Percentiles rank a stretch among this genome's conserved stretches.
Evolutionary conservation across 1,284 basidiomycete genomes (phyloP).

Genomic region (Fistulinella cinereoalba): DNA sequence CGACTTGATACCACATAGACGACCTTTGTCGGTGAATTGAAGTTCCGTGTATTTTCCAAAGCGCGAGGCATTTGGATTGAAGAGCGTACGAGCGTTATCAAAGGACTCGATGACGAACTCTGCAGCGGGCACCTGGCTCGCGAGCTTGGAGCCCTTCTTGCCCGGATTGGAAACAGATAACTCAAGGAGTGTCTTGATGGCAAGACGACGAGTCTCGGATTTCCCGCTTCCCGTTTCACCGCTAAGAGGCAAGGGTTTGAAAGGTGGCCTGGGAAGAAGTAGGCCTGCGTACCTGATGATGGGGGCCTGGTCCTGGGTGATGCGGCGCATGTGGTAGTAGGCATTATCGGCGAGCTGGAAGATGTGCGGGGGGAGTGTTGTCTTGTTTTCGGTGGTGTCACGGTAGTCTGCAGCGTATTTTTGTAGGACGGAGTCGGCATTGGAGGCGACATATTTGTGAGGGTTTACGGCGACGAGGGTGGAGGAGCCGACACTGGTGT

Average conservation of each 20-base stretch:
- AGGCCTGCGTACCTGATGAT: constrained; percentile 64
- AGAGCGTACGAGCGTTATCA: constrained; percentile 84
- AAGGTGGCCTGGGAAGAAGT: neutral
- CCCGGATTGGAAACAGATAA: constrained; percentile 86
- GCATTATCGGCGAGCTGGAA: constrained; percentile 89
- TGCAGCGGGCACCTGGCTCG: constrained; percentile 82
- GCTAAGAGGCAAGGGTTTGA: constrained; percentile 40
- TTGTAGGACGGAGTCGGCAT: constrained; percentile 77
- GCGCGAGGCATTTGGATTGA: constrained; percentile 89
- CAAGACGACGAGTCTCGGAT: constrained; percentile 85
- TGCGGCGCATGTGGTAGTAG: constrained; percentile 96
- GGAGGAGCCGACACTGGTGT: constrained; percentile 74
- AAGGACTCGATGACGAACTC: constrained; percentile 96
- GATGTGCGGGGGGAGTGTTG: constrained; percentile 71
- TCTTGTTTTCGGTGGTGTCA: constrained; percentile 54
- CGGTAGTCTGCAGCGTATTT: constrained; percentile 81
- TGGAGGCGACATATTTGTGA: constrained; percentile 79
- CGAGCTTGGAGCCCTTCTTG: constrained; percentile 91
- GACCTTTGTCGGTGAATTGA: constrained; percentile 89
- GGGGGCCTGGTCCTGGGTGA: constrained; percentile 89
- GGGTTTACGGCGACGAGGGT: constrained; percentile 84
- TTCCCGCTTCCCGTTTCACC: constrained; percentile 94
- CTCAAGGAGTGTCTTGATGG: constrained; percentile 87
- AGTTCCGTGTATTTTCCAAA: constrained; percentile 94
- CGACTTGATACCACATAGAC: too few species aligned